Conservation (phyloP, 2,329 filamentous ascomycete genomes). For the Diaporthe citrichinensis region DNA sequence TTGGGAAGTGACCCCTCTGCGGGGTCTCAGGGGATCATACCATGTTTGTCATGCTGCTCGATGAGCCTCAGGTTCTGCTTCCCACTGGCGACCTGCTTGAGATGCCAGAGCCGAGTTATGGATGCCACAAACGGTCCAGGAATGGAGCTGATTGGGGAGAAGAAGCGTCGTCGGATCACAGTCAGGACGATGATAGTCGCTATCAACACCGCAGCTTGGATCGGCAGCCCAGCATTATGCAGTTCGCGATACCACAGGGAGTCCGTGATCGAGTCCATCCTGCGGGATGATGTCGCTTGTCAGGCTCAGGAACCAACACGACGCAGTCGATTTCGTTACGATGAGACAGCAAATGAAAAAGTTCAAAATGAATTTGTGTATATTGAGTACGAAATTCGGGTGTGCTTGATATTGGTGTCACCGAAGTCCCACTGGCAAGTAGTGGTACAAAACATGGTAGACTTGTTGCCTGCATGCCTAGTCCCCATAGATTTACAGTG, state of each 20-base stretch:
- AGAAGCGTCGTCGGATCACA: conserved; percentile 48
- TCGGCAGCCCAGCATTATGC: background rate
- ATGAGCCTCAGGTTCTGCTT: conserved; percentile 55
- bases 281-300: background rate
- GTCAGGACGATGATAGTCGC: conserved; percentile 1
- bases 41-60: conserved; percentile 54
- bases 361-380: background rate
- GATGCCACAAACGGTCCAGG: conserved; percentile 58
- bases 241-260: background rate
- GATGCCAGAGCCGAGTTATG: conserved; percentile 56
- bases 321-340: background rate
- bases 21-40: background rate
- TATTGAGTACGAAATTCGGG: background rate
- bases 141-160: conserved; percentile 55
- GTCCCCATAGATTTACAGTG: background rate
- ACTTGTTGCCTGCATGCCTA: background rate
- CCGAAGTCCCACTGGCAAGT: too few species aligned
- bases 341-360: background rate
- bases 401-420: background rate
- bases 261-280: background rate
- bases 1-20: conserved; percentile 45
- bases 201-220: background rate
- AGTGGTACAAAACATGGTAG: background rate
- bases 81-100: conserved; percentile 54
- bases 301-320: too few species aligned